Conservation (phyloP, 495 filamentous ascomycete genomes). For the Penicillium steckii region DNA sequence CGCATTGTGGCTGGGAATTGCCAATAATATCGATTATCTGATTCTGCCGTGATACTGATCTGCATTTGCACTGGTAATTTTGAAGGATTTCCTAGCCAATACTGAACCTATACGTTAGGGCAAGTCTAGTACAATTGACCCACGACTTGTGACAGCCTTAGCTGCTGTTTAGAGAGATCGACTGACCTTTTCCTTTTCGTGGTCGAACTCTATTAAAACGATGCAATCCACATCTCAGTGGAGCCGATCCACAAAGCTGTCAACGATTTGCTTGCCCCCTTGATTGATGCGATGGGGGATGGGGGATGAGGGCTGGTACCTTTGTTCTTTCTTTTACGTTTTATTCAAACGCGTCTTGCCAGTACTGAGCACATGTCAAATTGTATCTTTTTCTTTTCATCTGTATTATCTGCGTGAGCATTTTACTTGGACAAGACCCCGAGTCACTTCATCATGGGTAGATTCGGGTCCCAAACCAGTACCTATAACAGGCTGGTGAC, state of each 20-base stretch:
- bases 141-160: neutral
- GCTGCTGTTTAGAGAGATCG: slow-evolving; percentile 2
- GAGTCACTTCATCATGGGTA: slow-evolving; percentile 15
- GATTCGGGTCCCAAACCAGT: slow-evolving; percentile 33
- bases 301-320: neutral
- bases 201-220: neutral
- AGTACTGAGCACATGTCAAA: neutral
- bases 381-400: neutral
- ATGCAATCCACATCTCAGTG: neutral
- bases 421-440: neutral
- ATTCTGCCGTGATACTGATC: neutral
- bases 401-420: neutral
- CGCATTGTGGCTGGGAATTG: neutral
- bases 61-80: neutral
- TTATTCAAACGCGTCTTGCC: neutral
- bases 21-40: neutral
- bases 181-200: slow-evolving; percentile 1
- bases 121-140: neutral
- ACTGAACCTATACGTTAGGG: too few species aligned
- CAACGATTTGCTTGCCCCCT: slow-evolving; percentile 3
- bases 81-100: too few species aligned
- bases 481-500: slow-evolving; percentile 34
- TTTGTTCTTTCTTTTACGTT: neutral
- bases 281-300: neutral
- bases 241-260: neutral